phyloP scores from a whole-genome alignment of 495 filamentous ascomycete genomes.

The Aspergillus ellipticus region DNA sequence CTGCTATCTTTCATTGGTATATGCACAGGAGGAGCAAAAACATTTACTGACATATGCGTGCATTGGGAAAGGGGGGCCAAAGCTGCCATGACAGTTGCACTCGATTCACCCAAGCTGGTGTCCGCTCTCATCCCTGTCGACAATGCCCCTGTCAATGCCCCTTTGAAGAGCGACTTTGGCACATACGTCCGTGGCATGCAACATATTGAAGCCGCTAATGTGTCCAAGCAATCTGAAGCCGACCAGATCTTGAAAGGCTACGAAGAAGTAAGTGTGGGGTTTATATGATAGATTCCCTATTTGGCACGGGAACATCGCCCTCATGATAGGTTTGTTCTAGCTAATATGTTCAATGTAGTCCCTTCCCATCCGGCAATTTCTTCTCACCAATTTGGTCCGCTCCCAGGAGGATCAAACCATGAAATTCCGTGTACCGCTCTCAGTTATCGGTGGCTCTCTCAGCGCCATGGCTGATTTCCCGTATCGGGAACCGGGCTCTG shows the following conservation, averaged over 20 bases:
- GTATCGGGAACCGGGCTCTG: conserved; percentile 52
- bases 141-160: conserved; percentile 84
- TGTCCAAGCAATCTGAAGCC: conserved; percentile 70
- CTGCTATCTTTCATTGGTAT: neutral
- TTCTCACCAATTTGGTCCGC: conserved; percentile 81
- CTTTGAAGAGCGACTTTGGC: conserved; percentile 67
- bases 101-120: conserved; percentile 61
- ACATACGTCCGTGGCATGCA: conserved; percentile 85
- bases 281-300: neutral
- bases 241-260: conserved; percentile 74
- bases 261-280: conserved; percentile 51
- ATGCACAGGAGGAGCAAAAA: neutral
- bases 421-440: conserved; percentile 59
- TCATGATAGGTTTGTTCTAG: neutral
- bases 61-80: conserved; percentile 75
- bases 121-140: conserved; percentile 77
- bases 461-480: conserved; percentile 79
- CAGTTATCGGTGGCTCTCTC: conserved; percentile 52
- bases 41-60: neutral
- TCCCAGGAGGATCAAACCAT: conserved; percentile 37
- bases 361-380: conserved; percentile 79
- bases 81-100: conserved; percentile 83
- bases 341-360: conserved; percentile 36
- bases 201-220: conserved; percentile 57
- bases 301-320: neutral